Conservation (phyloP, 495 filamentous ascomycete species). For the Daldinia childiae region DNA sequence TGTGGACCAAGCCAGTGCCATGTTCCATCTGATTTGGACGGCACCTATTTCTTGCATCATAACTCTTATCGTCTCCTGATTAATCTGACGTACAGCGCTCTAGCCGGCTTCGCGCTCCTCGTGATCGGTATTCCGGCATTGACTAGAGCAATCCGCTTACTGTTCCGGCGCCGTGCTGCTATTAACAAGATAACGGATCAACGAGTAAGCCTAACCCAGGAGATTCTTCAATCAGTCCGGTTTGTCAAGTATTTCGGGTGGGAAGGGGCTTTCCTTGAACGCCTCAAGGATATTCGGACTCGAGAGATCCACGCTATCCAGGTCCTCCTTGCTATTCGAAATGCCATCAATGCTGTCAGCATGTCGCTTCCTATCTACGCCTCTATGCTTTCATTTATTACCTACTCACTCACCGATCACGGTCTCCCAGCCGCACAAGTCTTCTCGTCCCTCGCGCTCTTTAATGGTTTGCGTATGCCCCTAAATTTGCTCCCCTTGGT, state of each 20-base stretch:
- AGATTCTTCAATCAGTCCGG: constrained; percentile 87
- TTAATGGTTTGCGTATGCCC: constrained; percentile 89
- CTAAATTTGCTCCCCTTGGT: constrained; percentile 88
- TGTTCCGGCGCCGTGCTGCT: constrained; percentile 73
- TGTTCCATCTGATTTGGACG: constrained; percentile 93
- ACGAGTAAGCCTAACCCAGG: constrained; percentile 88
- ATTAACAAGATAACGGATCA: constrained; percentile 96
- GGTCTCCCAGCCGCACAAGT: constrained; percentile 75
- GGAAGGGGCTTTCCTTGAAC: constrained; percentile 85
- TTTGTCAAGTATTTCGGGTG: constrained; percentile 98
- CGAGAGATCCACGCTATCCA: constrained; percentile 83
- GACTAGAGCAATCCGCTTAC: constrained; percentile 72
- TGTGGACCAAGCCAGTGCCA: constrained; percentile 81
- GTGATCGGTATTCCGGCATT: constrained; percentile 79
- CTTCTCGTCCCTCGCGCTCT: constrained; percentile 92
- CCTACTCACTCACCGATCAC: constrained; percentile 81
- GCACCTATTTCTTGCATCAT: constrained; percentile 79
- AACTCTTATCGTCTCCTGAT: constrained; percentile 80
- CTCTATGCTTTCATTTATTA: constrained; percentile 95
- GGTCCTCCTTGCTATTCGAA: constrained; percentile 79
- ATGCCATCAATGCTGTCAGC: constrained; percentile 80
- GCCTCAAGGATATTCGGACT: constrained; percentile 74
- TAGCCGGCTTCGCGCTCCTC: constrained; percentile 86
- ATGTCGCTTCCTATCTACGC: constrained; percentile 86
- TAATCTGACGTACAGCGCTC: constrained; percentile 87